Evolutionary conservation across 139 green algal species (phyloP).

Genomic region (Closterium sp.): DNA sequence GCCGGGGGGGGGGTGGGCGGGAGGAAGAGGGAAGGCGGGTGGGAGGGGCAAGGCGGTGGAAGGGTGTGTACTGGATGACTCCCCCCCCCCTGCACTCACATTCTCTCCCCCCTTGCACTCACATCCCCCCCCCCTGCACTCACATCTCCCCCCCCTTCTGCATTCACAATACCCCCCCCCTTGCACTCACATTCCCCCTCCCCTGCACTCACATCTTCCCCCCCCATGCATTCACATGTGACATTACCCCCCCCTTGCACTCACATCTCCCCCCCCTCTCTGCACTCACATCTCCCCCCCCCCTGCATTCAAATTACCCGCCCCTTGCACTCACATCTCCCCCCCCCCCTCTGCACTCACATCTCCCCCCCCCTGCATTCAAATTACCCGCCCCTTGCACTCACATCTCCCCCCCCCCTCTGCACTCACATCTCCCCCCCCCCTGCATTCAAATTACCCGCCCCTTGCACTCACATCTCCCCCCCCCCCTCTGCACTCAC

Average conservation of each 20-base stretch:
- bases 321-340: background rate
- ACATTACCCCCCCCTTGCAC: background rate
- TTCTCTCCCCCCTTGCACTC: background rate
- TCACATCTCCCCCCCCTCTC: background rate
- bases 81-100: background rate
- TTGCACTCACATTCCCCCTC: background rate
- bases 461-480: no score
- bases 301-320: no score
- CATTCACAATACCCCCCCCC: background rate
- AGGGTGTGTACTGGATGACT: background rate
- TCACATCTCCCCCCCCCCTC: no score
- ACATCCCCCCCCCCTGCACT: background rate
- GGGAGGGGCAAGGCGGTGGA: background rate
- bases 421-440: background rate
- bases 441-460: conserved; percentile 42
- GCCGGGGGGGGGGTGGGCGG: background rate
- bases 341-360: background rate
- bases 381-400: no score
- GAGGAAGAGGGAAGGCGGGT: background rate
- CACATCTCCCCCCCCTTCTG: no score
- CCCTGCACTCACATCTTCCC: no score
- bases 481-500: background rate
- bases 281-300: conserved; percentile 38
- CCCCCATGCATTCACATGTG: no score
- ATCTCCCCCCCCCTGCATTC: no score